A percentile compares a stretch with the other conserved stretches of the same genome.
phyloP scores from a whole-genome alignment of 225 moss, liverwort and hornwort species.

The Polytrichum formosum region DNA sequence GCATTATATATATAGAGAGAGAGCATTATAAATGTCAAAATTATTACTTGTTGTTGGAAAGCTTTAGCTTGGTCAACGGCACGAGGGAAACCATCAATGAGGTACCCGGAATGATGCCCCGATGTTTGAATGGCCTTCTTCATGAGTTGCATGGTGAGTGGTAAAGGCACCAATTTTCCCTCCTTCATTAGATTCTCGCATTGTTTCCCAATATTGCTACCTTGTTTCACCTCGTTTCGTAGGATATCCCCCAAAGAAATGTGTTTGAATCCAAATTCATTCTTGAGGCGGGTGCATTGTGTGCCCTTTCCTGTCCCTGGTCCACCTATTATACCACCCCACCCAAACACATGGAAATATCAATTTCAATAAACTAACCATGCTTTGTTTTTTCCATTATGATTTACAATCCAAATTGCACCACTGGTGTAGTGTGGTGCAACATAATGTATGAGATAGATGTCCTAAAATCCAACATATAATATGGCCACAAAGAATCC shows the following conservation, averaged over 20 bases:
- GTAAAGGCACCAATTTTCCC: constrained; percentile 66
- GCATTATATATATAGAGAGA: not conserved
- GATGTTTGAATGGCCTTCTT: constrained; percentile 45
- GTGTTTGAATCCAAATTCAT: constrained; percentile 72
- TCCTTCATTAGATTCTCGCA: constrained; percentile 67
- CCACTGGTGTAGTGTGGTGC: not conserved
- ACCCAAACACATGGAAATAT: too few species aligned
- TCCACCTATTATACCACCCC: constrained; percentile 39
- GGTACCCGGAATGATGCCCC: constrained; percentile 19
- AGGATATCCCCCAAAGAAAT: constrained; percentile 72
- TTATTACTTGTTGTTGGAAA: constrained; percentile 68
- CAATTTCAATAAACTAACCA: too few species aligned
- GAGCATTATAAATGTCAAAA: not conserved
- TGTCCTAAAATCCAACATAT: not conserved
- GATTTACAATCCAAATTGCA: not conserved
- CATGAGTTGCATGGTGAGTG: constrained; percentile 46
- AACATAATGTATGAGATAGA: not conserved
- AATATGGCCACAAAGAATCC: not conserved
- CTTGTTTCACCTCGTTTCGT: constrained; percentile 52
- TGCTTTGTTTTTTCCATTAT: too few species aligned
- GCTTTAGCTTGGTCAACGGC: constrained; percentile 76
- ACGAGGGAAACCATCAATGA: constrained; percentile 82
- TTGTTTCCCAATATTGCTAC: constrained; percentile 35
- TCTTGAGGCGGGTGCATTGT: constrained; percentile 56
- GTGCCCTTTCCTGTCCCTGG: constrained; percentile 89